Evolutionary conservation across 2,329 filamentous ascomycete species (phyloP).

Genomic region (Fusarium agapanthi): DNA sequence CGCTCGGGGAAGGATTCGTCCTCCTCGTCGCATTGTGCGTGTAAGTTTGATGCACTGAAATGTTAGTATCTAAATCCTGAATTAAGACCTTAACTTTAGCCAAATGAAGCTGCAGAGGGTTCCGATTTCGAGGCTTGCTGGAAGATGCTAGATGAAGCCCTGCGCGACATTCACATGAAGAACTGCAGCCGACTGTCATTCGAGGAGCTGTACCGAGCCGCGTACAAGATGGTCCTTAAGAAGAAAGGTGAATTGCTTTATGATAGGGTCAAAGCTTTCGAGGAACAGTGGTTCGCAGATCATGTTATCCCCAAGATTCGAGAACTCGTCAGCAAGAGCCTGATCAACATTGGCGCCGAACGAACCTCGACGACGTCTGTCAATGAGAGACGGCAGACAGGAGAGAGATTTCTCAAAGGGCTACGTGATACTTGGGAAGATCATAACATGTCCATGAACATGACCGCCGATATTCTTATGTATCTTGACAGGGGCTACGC

Average conservation of each 20-base stretch:
- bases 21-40: conserved; percentile 54
- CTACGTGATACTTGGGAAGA: conserved; percentile 85
- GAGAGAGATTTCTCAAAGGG: conserved; percentile 82
- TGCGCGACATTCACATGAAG: conserved; percentile 89
- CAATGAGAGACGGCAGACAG: conserved; percentile 80
- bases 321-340: conserved; percentile 73
- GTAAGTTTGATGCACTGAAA: conserved; percentile 46
- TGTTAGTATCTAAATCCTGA: background rate
- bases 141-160: conserved; percentile 77
- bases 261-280: conserved; percentile 79
- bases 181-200: conserved; percentile 92
- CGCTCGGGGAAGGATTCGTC: conserved; percentile 53
- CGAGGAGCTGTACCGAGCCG: conserved; percentile 92
- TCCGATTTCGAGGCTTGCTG: conserved; percentile 89
- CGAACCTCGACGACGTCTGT: conserved; percentile 67
- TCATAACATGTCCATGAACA: conserved; percentile 92
- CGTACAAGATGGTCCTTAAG: conserved; percentile 91
- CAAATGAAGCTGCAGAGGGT: conserved; percentile 58
- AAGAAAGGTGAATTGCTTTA: conserved; percentile 88
- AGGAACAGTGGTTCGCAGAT: conserved; percentile 80
- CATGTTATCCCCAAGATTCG: conserved; percentile 78
- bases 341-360: conserved; percentile 69
- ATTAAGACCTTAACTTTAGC: conserved; percentile 43
- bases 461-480: conserved; percentile 97
- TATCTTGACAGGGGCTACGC: conserved; percentile 92